Conservation (phyloP, 2,329 filamentous ascomycete species). For the Cercospora nicotianae region DNA sequence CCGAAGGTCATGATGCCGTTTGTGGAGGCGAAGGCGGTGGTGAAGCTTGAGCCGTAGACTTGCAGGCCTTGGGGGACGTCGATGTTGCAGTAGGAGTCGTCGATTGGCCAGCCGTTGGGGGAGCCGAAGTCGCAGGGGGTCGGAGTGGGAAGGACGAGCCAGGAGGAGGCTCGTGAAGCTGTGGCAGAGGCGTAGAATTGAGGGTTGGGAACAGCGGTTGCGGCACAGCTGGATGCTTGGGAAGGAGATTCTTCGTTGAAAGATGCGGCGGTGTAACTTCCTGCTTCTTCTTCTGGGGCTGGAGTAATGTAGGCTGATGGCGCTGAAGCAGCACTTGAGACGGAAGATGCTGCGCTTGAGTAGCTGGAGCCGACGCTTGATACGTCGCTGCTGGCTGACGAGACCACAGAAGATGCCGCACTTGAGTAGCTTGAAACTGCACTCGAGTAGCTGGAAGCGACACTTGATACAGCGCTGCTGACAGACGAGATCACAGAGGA, state of each 20-base stretch:
- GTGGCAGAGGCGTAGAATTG: slow-evolving; percentile 16
- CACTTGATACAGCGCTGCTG: not conserved
- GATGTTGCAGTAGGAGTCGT: slow-evolving; percentile 39
- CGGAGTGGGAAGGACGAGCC: slow-evolving; percentile 34
- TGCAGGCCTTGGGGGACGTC: slow-evolving; percentile 34
- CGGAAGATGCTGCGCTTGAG: not conserved
- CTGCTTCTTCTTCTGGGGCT: not conserved
- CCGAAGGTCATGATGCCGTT: slow-evolving; percentile 38
- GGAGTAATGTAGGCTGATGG: not conserved
- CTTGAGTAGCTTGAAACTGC: not conserved
- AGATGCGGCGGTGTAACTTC: not conserved
- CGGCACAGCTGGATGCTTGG: not conserved
- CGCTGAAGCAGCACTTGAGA: not conserved
- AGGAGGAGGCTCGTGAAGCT: slow-evolving; percentile 16
- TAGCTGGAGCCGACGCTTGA: not conserved
- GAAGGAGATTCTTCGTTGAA: not conserved
- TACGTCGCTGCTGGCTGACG: not conserved
- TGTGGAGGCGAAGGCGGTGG: slow-evolving; percentile 31
- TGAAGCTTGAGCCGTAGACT: slow-evolving; percentile 28
- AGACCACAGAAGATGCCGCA: not conserved
- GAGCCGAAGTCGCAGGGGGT: slow-evolving; percentile 38
- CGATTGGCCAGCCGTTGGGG: slow-evolving; percentile 31
- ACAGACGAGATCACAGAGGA: slow-evolving; percentile 2
- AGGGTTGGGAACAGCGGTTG: slow-evolving; percentile 7
- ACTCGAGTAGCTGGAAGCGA: not conserved